phyloP scores from a whole-genome alignment of 2,329 filamentous ascomycete species.

The Xylariales sp. region DNA sequence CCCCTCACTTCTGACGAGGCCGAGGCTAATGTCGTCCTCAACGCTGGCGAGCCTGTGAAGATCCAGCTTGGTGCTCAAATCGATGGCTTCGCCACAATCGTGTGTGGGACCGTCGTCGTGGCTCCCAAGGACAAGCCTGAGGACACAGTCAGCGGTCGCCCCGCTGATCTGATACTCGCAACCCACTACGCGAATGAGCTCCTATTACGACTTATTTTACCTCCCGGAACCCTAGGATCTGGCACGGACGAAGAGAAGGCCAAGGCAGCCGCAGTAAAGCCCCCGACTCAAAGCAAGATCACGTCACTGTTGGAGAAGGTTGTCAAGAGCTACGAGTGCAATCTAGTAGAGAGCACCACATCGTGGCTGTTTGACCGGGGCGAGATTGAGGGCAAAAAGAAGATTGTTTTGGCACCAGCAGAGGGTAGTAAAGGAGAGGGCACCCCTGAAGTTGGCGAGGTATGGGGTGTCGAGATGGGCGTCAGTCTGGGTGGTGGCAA shows the following conservation, averaged over 20 bases:
- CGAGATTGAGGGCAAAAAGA: conserved; percentile 96
- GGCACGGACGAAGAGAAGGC: conserved; percentile 94
- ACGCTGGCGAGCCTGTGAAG: conserved; percentile 86
- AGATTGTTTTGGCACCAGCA: conserved; percentile 85
- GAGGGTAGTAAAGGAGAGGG: conserved; percentile 92
- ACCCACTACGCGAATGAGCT: conserved; percentile 96
- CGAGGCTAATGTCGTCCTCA: conserved; percentile 75
- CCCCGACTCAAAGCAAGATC: conserved; percentile 82
- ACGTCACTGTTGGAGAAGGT: conserved; percentile 86
- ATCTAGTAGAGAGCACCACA: conserved; percentile 94
- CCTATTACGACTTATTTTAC: conserved; percentile 83
- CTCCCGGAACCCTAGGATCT: conserved; percentile 76
- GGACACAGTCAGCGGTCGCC: conserved; percentile 66
- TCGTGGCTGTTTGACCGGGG: conserved; percentile 96
- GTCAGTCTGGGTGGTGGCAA: conserved; percentile 89
- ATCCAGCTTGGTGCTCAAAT: conserved; percentile 99
- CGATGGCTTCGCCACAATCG: conserved; percentile 92
- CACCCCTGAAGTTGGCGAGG: conserved; percentile 80
- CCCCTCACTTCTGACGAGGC: conserved; percentile 80
- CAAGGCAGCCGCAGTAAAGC: conserved; percentile 78
- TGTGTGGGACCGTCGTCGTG: conserved; percentile 87
- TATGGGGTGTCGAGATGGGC: conserved; percentile 97
- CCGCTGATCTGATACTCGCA: conserved; percentile 83
- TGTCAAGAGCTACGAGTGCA: conserved; percentile 84
- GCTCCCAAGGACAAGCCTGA: conserved; percentile 54